phyloP scores from a whole-genome alignment of 805 yeast genomes.

The Candida methanosorbosa region DNA sequence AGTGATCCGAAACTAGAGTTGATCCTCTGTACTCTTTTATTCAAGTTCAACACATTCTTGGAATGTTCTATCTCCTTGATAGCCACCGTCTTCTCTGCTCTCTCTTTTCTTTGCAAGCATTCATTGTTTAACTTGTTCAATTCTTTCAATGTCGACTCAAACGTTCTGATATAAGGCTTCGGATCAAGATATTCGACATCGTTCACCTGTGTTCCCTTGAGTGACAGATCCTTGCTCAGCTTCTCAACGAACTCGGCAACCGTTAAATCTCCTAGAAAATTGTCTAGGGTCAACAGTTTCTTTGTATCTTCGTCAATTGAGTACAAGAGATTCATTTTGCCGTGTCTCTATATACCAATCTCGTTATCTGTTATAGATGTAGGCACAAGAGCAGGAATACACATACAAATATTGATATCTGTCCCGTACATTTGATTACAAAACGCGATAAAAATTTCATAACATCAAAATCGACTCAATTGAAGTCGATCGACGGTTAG shows the following conservation, averaged over 20 bases:
- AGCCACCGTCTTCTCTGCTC: conserved; percentile 49
- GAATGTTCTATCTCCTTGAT: conserved; percentile 60
- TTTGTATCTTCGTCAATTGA: conserved; percentile 53
- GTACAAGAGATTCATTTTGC: conserved; percentile 17
- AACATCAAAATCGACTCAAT: too few relatives aligned
- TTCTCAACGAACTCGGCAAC: conserved; percentile 77
- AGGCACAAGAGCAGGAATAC: too few relatives aligned
- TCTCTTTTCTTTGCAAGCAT: conserved; percentile 39
- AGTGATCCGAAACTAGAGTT: conserved; percentile 39
- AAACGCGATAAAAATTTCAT: too few relatives aligned
- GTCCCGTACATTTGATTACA: too few relatives aligned
- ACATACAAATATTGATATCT: too few relatives aligned
- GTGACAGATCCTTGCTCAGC: conserved; percentile 58
- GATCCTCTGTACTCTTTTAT: conserved; percentile 31
- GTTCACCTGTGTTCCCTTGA: conserved; percentile 41
- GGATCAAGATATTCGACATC: conserved; percentile 66
- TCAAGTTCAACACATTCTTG: conserved; percentile 49
- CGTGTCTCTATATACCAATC: too few relatives aligned
- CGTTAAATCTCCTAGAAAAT: conserved; percentile 59
- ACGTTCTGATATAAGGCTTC: conserved; percentile 88
- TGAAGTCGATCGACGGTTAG: too few relatives aligned
- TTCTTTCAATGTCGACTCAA: conserved; percentile 76
- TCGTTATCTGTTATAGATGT: too few relatives aligned
- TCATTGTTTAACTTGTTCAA: conserved; percentile 53
- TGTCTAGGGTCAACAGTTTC: conserved; percentile 46